These are phyloP conservation scores for Pyrenophora teres DNA, from an alignment of 2,329 filamentous ascomycete species.

Conservation along the genomic window DNA sequence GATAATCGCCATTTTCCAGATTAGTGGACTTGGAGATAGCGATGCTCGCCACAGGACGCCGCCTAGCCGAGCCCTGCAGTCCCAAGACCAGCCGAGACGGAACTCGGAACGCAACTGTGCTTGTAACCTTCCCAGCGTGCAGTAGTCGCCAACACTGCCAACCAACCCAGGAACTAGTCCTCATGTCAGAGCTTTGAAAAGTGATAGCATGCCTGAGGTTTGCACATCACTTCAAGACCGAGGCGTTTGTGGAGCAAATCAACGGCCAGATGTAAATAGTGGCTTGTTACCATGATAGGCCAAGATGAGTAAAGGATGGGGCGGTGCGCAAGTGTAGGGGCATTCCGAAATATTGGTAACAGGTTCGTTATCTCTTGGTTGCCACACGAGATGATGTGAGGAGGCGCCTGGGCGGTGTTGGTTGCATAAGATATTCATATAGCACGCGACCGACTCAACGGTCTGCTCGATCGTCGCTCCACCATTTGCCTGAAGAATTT, in stretches of 20 bases:
- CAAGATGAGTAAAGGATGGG: neutral
- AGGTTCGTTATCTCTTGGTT: slow-evolving; percentile 26
- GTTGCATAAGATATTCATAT: slow-evolving; percentile 24
- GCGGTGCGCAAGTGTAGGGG: neutral
- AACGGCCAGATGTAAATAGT: neutral
- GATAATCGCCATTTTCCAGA: slow-evolving; percentile 5
- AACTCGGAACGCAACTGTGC: slow-evolving; percentile 24
- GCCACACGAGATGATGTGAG: slow-evolving; percentile 17
- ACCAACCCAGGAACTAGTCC: slow-evolving; percentile 20
- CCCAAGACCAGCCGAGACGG: slow-evolving; percentile 18
- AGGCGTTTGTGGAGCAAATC: slow-evolving; percentile 1
- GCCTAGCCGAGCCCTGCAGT: slow-evolving; percentile 15
- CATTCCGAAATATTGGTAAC: slow-evolving; percentile 7
- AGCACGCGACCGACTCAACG: slow-evolving; percentile 3
- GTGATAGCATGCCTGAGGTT: neutral
- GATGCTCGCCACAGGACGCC: slow-evolving; percentile 6
- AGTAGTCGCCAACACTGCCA: slow-evolving; percentile 27
- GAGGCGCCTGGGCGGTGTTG: slow-evolving; percentile 10
- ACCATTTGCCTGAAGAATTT: neutral
- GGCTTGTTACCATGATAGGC: slow-evolving; percentile 2
- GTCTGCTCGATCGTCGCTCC: neutral
- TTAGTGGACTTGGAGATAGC: slow-evolving; percentile 3
- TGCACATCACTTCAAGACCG: neutral
- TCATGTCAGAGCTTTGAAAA: neutral
- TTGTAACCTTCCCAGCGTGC: slow-evolving; percentile 27